Base-by-base conservation (phyloP, 2,329 filamentous ascomycete species). In the Botrytis cinerea region DNA sequence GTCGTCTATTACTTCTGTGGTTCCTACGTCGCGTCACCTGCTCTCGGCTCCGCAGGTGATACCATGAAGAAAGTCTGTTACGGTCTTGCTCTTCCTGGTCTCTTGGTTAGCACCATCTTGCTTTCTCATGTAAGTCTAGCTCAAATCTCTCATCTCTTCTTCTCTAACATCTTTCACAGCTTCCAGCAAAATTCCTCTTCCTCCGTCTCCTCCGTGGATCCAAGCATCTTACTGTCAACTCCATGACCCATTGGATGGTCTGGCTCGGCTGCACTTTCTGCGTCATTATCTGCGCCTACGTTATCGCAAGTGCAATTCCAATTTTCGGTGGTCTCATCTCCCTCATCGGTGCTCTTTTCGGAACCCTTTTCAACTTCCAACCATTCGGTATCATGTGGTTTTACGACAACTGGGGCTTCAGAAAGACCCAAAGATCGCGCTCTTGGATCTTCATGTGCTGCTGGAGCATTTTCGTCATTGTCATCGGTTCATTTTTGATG, bases 21-120 rank as follows among this genome's bases (percentile, higher is more conserved):
- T 6, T 82, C 87, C 74, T 91, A 87, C 86, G 88, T 91, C 7
- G 87, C 89, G 0, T 87, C 85, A 5, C 90, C 90, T 0, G 88
- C 88, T 1, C 84, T 91, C 0, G 89, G 89, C 12, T 88, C 85
- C 54, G 89, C 89, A 0, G 89, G 89, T 16, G 82, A 83, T 6
- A 85, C 84, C 0, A 83, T 91, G 76, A 90, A 91, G 82, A 90
- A 88, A 79, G 84, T 90, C 0, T 81, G 87, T 0, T 91, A 91
- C 76, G 89, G 89, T 4, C 83, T 91, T 62, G 89, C 85, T 4
- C 79, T 90, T 14, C 82, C 86, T 7, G 87, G 87, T 2, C 82
- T 91, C 6, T 81, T 87, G 45, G 85, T 90, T 59, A 85, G 83
- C 70, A 83, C 77, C 5, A 75, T 71, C 35, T 66, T 80, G 18